phyloP scores from a whole-genome alignment of 192 early-diverging fungal genomes.

The Spinellus fusiger region DNA sequence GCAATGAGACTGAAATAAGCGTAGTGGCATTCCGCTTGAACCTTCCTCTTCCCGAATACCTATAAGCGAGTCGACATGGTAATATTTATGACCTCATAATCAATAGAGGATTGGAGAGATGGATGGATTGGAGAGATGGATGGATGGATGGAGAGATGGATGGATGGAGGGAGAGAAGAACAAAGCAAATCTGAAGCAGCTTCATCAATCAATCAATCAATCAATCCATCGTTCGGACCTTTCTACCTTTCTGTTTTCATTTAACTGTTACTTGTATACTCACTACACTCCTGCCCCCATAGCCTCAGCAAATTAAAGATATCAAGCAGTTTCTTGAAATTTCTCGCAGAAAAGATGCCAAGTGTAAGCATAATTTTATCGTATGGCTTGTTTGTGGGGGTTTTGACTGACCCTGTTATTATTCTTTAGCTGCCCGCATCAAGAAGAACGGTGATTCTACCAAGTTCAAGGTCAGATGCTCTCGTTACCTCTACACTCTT shows the following conservation, averaged over 20 bases:
- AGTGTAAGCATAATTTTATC: conserved; percentile 44
- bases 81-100: too few relatives aligned
- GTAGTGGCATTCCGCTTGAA: too few relatives aligned
- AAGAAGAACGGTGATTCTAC: conserved; percentile 88
- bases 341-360: conserved; percentile 94
- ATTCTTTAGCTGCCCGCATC: conserved; percentile 67
- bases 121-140: conserved; percentile 1
- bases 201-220: not conserved
- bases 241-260: not conserved
- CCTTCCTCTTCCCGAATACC: not conserved
- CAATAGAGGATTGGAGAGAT: not conserved
- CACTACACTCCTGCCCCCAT: not conserved
- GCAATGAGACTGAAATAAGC: too few relatives aligned
- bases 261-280: not conserved
- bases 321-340: conserved; percentile 98
- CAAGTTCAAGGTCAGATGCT: conserved; percentile 99
- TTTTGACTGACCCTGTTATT: not conserved
- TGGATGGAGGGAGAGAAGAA: not conserved
- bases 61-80: not conserved
- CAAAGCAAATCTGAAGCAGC: not conserved
- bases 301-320: conserved; percentile 97
- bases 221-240: not conserved
- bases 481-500: conserved; percentile 97
- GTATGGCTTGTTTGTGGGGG: not conserved
- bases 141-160: conserved; percentile 19